Conservation (phyloP, 495 filamentous ascomycete species). For the Hyaloscypha variabilis region DNA sequence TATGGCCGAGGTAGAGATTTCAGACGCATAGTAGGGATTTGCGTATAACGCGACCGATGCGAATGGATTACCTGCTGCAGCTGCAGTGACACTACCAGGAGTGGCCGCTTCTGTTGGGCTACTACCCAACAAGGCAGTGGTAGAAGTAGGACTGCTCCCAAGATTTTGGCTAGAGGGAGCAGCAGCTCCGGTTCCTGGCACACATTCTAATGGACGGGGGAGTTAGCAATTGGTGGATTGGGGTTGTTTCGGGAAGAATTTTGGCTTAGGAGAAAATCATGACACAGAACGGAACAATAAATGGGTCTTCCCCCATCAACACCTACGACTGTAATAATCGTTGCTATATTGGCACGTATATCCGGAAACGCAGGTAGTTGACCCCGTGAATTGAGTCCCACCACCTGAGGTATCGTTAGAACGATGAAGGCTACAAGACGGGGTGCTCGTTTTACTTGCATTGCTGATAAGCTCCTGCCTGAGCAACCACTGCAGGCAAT, state of each 20-base stretch:
- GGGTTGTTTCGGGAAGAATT: too few species aligned
- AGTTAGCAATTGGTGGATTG: too few species aligned
- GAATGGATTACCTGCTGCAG: slow-evolving; percentile 51
- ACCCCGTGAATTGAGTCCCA: not conserved
- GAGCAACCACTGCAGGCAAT: too few species aligned
- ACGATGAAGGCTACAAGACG: too few species aligned
- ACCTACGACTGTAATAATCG: slow-evolving; percentile 6
- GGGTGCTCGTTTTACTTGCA: too few species aligned
- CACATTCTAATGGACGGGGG: too few species aligned
- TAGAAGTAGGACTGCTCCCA: slow-evolving; percentile 19
- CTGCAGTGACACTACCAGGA: slow-evolving; percentile 20
- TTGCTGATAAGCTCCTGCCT: too few species aligned
- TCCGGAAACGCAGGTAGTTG: slow-evolving; percentile 16
- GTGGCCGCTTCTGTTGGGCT: slow-evolving; percentile 27
- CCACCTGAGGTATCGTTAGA: not conserved
- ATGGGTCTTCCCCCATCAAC: slow-evolving; percentile 15
- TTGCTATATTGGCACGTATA: slow-evolving; percentile 7
- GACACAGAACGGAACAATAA: too few species aligned
- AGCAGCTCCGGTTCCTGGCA: too few species aligned
- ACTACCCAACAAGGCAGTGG: not conserved
- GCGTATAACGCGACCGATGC: slow-evolving; percentile 49
- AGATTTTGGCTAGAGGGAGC: slow-evolving; percentile 20
- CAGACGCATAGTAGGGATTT: slow-evolving; percentile 59
- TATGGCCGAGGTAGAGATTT: slow-evolving; percentile 49
- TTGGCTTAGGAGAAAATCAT: too few species aligned